Evolutionary conservation across 148 eudicot genomes (phyloP).

Genomic region (Linanthus parryae): DNA sequence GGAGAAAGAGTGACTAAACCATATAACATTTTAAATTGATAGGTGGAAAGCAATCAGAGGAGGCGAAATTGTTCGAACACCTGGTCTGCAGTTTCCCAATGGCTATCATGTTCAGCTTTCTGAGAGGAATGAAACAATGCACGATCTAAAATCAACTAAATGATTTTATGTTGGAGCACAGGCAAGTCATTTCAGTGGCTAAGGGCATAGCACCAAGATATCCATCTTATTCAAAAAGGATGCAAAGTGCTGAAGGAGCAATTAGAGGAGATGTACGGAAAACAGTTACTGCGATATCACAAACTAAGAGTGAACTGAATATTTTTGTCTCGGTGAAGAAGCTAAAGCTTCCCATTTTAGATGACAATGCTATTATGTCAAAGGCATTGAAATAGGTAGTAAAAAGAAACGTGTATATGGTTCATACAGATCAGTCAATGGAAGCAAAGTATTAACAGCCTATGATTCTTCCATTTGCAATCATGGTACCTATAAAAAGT

Average conservation of each 20-base stretch:
- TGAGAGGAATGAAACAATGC: slow-evolving; percentile 15
- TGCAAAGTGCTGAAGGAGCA: neutral
- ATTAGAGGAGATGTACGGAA: neutral
- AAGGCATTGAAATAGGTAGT: neutral
- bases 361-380: neutral
- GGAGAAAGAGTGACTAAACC: slow-evolving; percentile 1
- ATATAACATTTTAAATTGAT: slow-evolving; percentile 6
- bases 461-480: neutral
- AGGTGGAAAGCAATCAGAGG: slow-evolving; percentile 58
- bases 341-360: neutral
- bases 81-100: slow-evolving; percentile 64
- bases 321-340: neutral
- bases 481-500: neutral
- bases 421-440: neutral
- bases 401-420: neutral
- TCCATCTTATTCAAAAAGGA: neutral
- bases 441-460: neutral
- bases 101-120: slow-evolving; percentile 45
- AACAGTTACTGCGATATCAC: neutral
- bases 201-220: neutral
- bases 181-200: neutral
- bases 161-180: slow-evolving; percentile 5
- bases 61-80: slow-evolving; percentile 55
- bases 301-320: neutral
- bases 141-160: too few relatives aligned